Base-by-base conservation (phyloP, 495 filamentous ascomycete species). In the Hypoxylon subgilvum region DNA sequence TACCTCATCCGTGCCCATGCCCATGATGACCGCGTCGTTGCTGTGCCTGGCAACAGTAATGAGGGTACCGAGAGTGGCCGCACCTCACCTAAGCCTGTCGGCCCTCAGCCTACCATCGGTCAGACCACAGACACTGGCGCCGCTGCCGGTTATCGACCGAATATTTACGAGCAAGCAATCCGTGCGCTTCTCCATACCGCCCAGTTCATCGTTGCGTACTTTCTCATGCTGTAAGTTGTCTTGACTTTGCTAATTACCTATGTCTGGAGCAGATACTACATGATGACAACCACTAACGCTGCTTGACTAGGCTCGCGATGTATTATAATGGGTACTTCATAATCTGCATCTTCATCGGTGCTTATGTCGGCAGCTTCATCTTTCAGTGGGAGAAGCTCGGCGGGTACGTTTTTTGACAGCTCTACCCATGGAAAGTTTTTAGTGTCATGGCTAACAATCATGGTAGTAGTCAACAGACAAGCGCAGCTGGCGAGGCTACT, bases 151-250 rank as follows among this genome's bases (percentile, higher is more conserved):
- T 76, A 81, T 50, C 72, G 80, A 6, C 84, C 82, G 0, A 79
- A 69, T 9, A 17, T 81, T 0, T 43, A 76, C 5, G 81, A 89
- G 68, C 86, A 89, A 54, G 63, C 74, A 4, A 59, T 87, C 10
- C 80, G 88, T 2, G 82, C 85, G 0, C 57, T 90, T 19, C 84
- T 90, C 19, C 84, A 88, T 62, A 85, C 81, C 74, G 9, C 80
- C 18, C 85, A 88, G 63, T 88, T 89, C 65, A 82, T 80, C 0
- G 82, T 87, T 6, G 86, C 85, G 12, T 91, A 88, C 68, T 79
- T 89, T 55, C 66, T 88, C 48, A 88, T 89, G 85, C 67, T 89
- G 62, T 60, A 48, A 2, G 56, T 60, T 27, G 4, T n/a, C n/a
- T n/a, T n/a, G n/a, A n/a, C n/a, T n/a, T n/a, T n/a, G n/a, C n/a